A percentile compares a stretch with the other conserved stretches of the same genome.
These are phyloP conservation scores for Rhizophlyctis rosea DNA, from an alignment of 192 early-diverging fungal species.

Conservation along the genomic window DNA sequence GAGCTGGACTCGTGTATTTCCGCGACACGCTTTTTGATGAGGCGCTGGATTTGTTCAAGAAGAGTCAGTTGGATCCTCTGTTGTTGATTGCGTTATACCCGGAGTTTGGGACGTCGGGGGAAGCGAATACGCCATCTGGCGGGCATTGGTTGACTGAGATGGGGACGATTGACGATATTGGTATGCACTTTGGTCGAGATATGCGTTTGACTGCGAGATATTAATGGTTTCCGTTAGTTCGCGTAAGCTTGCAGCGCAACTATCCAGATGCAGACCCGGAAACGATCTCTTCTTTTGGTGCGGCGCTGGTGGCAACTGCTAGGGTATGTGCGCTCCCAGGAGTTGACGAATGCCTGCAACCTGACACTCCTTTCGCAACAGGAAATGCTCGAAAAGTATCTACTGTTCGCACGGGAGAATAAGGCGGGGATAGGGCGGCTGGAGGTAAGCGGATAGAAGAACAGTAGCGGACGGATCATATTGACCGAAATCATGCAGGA, in stretches of 20 bases:
- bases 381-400: constrained; percentile 55
- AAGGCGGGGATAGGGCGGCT: background rate
- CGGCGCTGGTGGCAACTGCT: constrained; percentile 54
- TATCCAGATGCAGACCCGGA: constrained; percentile 47
- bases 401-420: constrained; percentile 38
- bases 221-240: background rate
- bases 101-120: too few relatives aligned
- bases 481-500: constrained; percentile 20
- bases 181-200: background rate
- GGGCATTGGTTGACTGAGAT: too few relatives aligned
- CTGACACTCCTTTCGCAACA: background rate
- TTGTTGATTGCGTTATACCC: constrained; percentile 40
- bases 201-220: background rate
- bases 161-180: background rate
- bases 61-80: constrained; percentile 63
- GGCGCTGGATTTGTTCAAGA: constrained; percentile 56
- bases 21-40: constrained; percentile 66
- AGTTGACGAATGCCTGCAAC: background rate
- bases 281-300: constrained; percentile 34
- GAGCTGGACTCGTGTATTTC: constrained; percentile 62
- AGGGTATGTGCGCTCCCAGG: constrained; percentile 25
- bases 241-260: constrained; percentile 26
- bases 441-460: constrained; percentile 10
- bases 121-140: too few relatives aligned
- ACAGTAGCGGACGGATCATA: background rate